Base-by-base conservation (phyloP, 352 stramenopile genomes). In the Lagenidium giganteum region DNA sequence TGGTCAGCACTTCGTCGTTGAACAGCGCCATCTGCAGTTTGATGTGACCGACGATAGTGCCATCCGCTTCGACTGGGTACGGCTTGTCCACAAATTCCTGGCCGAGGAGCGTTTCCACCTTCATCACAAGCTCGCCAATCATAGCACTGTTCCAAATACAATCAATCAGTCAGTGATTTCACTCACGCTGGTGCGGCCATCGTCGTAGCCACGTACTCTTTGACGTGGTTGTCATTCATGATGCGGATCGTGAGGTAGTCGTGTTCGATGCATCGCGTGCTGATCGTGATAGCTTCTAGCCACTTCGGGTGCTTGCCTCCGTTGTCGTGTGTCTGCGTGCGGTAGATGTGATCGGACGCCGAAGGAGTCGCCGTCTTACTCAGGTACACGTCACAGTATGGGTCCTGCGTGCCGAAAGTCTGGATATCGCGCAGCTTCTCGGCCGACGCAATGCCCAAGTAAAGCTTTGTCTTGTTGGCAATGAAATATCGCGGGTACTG, bases 181-280 rank as follows among this genome's bases (percentile, higher is more conserved):
- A n/a, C n/a, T n/a, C n/a, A n/a, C n/a, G n/a, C n/a, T n/a, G n/a
- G n/a, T n/a, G n/a, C n/a, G n/a, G n/a, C n/a, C n/a, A n/a, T n/a
- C n/a, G n/a, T 33, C 23, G 5, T 9, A 38, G 3, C 4, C 4
- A 71, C 70, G 44, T 52, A 89, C 77, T 89, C 65, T 47, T 77
- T 81, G 20, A 89, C 38, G 31, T 76, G 72, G 56, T 89, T 89
- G 62, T 86, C 69, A 50, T 89, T 86, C 69, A 87, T 85, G 18
- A 89, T 71, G 11, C 77, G 77, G 52, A 89, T 67, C 41, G 78
- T 68, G n/a, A 89, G 54, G 48, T 74, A 87, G 32, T 87, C 71
- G 51, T 89, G 77, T 47, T 89, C 73, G 46, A 89, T 89, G 61
- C 77, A 89, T 11, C 73, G 68, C n/a, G 87, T 54, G 13, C 54